Evolutionary conservation across 2,329 filamentous ascomycete species (phyloP).

Genomic region (Verticillium isaacii): DNA sequence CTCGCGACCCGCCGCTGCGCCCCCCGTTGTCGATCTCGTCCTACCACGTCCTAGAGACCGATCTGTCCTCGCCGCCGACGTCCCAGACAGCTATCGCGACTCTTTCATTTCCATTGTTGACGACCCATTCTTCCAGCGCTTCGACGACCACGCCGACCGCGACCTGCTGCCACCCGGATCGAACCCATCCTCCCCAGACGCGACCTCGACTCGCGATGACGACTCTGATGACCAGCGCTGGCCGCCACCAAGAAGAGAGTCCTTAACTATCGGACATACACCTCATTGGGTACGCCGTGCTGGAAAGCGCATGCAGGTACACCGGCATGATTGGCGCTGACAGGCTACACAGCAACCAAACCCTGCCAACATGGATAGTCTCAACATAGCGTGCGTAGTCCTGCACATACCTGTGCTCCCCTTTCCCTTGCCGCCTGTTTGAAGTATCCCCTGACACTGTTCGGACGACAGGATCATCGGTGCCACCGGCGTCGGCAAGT

Average conservation of each 20-base stretch:
- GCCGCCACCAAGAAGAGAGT: slow-evolving; percentile 44
- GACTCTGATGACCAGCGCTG: slow-evolving; percentile 30
- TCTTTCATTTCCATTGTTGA: slow-evolving; percentile 50
- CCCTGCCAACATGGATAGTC: slow-evolving; percentile 45
- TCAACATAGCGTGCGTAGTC: slow-evolving; percentile 48
- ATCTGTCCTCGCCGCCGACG: slow-evolving; percentile 15
- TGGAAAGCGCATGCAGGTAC: slow-evolving; percentile 7
- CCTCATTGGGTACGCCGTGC: slow-evolving; percentile 30
- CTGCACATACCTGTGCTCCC: background rate
- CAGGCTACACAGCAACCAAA: slow-evolving; percentile 11
- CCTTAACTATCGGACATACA: slow-evolving; percentile 35
- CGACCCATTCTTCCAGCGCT: slow-evolving; percentile 50
- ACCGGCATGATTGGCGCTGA: slow-evolving; percentile 13
- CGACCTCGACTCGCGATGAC: slow-evolving; percentile 29
- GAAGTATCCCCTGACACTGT: background rate
- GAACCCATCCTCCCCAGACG: slow-evolving; percentile 16
- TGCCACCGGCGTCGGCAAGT: slow-evolving; percentile 62
- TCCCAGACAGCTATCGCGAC: slow-evolving; percentile 30
- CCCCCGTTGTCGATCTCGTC: slow-evolving; percentile 10
- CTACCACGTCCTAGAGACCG: slow-evolving; percentile 9
- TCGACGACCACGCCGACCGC: slow-evolving; percentile 29
- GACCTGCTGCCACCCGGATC: slow-evolving; percentile 19
- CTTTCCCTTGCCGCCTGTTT: background rate
- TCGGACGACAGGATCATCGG: slow-evolving; percentile 45
- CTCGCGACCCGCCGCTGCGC: slow-evolving; percentile 6